These are phyloP conservation scores for Favolaschia claudopus DNA, from an alignment of 768 basidiomycete genomes.

Conservation along the genomic window DNA sequence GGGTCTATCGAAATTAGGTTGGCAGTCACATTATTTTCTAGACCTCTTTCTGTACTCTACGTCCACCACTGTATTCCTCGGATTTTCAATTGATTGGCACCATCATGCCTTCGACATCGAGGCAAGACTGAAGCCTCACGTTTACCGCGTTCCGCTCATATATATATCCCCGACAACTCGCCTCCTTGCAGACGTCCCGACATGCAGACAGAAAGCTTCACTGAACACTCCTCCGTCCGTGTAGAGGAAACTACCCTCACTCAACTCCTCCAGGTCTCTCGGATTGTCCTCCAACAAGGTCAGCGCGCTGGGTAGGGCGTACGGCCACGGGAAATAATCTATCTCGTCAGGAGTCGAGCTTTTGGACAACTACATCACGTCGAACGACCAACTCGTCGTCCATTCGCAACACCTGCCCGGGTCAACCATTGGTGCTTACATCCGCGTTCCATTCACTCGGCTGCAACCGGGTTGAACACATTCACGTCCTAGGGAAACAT, in stretches of 20 bases:
- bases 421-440: conserved; percentile 77
- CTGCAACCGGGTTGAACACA: conserved; percentile 7
- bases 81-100: conserved; percentile 19
- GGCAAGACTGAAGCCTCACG: conserved; percentile 29
- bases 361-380: conserved; percentile 67
- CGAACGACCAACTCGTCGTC: conserved; percentile 73
- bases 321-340: neutral
- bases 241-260: conserved; percentile 39
- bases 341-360: conserved; percentile 56
- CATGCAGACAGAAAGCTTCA: conserved; percentile 22
- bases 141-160: conserved; percentile 23
- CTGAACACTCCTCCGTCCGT: conserved; percentile 31
- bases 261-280: conserved; percentile 72
- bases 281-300: conserved; percentile 74
- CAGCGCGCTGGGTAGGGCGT: neutral
- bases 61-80: no score
- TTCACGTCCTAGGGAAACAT: conserved; percentile 74
- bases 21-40: conserved; percentile 62
- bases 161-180: conserved; percentile 13
- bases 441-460: neutral
- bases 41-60: conserved; percentile 19
- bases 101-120: conserved; percentile 22
- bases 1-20: conserved; percentile 84
- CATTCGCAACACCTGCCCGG: conserved; percentile 83
- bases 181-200: conserved; percentile 10